Evolutionary conservation across 2,329 filamentous ascomycete genomes (phyloP).

Genomic region (Teratosphaeria gauchensis): DNA sequence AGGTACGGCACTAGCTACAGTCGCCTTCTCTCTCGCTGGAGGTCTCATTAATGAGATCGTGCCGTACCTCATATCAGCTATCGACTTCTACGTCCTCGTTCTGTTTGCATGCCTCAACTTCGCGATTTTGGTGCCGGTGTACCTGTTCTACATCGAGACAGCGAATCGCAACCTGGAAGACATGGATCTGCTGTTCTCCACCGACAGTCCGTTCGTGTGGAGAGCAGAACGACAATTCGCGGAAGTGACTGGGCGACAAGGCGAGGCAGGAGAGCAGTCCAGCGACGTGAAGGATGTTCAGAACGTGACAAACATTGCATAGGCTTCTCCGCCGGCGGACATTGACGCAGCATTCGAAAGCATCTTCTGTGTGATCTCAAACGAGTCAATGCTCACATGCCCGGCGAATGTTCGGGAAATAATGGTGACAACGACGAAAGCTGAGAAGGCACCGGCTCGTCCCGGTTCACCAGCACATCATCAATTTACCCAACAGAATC

Average conservation of each 20-base stretch:
- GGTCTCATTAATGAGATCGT: conserved; percentile 1
- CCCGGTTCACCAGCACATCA: too few species aligned
- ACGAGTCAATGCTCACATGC: neutral
- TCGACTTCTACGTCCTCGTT: conserved; percentile 1
- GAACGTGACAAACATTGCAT: neutral
- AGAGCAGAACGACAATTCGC: neutral
- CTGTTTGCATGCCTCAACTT: neutral
- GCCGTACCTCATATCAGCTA: conserved; percentile 1
- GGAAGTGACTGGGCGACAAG: conserved; percentile 3
- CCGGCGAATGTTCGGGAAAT: too few species aligned
- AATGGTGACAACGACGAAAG: too few species aligned
- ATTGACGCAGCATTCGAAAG: too few species aligned
- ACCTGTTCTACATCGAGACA: conserved; percentile 1
- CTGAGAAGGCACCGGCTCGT: too few species aligned
- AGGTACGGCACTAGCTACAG: conserved; percentile 1
- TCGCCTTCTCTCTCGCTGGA: conserved; percentile 1
- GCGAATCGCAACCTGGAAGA: conserved; percentile 1
- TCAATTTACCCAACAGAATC: too few species aligned
- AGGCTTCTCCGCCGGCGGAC: neutral
- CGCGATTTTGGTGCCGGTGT: conserved; percentile 1
- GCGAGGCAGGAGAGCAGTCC: neutral
- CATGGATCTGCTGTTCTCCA: conserved; percentile 1
- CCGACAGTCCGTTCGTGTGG: neutral
- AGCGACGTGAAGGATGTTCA: neutral
- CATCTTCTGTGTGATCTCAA: too few species aligned